Percentiles rank a stretch among this genome's conserved stretches.
phyloP scores from a whole-genome alignment of 306 rosid genomes.

The Inga leiocalycina region DNA sequence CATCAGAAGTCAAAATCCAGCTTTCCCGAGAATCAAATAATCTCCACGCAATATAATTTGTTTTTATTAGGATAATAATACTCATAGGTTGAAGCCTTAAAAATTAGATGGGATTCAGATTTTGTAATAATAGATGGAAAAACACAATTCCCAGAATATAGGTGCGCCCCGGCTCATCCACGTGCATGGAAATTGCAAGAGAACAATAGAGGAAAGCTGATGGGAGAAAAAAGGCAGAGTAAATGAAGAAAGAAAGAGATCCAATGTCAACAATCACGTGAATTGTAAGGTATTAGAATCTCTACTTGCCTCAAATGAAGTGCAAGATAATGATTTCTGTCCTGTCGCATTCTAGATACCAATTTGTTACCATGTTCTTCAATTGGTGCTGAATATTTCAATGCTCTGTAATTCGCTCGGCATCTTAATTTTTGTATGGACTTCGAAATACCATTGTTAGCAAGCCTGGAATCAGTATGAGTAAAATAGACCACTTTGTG shows the following conservation, averaged over 20 bases:
- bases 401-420: constrained; percentile 82
- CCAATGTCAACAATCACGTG: constrained; percentile 16
- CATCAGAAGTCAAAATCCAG: constrained; percentile 2
- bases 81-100: background rate
- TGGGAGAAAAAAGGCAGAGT: background rate
- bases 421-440: constrained; percentile 90
- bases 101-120: background rate
- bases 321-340: constrained; percentile 79
- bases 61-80: background rate
- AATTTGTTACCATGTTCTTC: constrained; percentile 75
- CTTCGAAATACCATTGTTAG: constrained; percentile 67
- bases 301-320: constrained; percentile 87
- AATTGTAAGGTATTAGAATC: constrained; percentile 8
- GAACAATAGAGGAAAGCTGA: background rate
- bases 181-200: constrained; percentile 16
- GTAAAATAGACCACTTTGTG: constrained; percentile 90
- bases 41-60: background rate
- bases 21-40: background rate
- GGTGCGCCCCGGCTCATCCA: constrained; percentile 8
- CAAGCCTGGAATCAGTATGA: constrained; percentile 89
- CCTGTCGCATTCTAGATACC: constrained; percentile 84
- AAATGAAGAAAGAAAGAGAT: background rate
- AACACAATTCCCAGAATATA: constrained; percentile 11
- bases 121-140: background rate
- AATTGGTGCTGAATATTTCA: constrained; percentile 82